Conservation (phyloP, 2,329 filamentous ascomycete species). For the Cladophialophora yegresii region DNA sequence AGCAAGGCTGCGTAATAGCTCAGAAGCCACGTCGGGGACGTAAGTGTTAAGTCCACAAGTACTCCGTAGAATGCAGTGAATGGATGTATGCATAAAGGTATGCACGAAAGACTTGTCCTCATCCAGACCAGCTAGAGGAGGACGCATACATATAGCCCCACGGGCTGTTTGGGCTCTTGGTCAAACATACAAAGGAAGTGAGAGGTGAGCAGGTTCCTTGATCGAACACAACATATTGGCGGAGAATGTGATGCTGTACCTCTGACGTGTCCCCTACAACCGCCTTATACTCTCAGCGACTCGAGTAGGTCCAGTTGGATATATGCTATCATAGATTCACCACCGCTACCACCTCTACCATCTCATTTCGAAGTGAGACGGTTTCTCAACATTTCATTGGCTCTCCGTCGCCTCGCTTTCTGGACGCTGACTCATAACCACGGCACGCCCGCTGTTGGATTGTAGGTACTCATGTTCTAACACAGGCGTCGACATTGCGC, state of each 20-base stretch:
- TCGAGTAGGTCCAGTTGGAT: neutral
- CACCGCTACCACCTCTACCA: neutral
- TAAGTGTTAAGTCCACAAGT: too few species aligned
- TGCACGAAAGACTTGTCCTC: too few species aligned
- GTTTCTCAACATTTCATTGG: neutral
- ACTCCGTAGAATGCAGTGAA: too few species aligned
- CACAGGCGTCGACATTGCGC: neutral
- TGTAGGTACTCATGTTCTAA: neutral
- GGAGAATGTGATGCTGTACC: neutral
- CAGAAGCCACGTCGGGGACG: too few species aligned
- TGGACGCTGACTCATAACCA: neutral
- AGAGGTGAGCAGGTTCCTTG: too few species aligned
- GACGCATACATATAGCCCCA: too few species aligned
- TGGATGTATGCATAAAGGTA: too few species aligned
- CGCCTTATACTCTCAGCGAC: neutral
- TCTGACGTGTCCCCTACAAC: neutral
- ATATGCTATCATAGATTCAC: neutral
- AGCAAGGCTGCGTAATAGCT: neutral
- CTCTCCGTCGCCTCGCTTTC: neutral
- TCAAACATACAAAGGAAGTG: too few species aligned
- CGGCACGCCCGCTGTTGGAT: neutral
- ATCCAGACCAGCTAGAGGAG: too few species aligned
- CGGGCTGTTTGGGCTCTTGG: too few species aligned
- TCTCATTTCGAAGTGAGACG: neutral
- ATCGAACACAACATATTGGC: too few species aligned